Evolutionary conservation across 352 stramenopile genomes (phyloP).

Genomic region (Pythium aristosporum): DNA sequence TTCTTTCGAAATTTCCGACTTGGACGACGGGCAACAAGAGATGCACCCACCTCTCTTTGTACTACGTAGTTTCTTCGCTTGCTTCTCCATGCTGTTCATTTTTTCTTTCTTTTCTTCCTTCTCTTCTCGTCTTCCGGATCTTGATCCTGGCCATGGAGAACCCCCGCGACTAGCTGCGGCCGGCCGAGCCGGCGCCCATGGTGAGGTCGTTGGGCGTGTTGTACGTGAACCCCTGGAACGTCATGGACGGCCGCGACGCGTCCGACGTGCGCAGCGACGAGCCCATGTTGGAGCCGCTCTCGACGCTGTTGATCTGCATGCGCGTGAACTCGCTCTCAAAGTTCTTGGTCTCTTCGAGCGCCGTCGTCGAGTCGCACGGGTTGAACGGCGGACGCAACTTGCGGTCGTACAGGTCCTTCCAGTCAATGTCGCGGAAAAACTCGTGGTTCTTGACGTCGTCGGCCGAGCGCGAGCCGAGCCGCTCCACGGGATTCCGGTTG

Average conservation of each 20-base stretch:
- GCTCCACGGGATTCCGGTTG: constrained; percentile 77
- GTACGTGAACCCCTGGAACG: constrained; percentile 89
- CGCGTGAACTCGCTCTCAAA: constrained; percentile 91
- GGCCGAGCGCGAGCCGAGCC: constrained; percentile 70
- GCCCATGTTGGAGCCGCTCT: constrained; percentile 57
- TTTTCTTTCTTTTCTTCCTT: constrained; percentile 1
- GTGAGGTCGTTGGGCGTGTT: constrained; percentile 87
- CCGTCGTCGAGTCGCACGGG: constrained; percentile 65
- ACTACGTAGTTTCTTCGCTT: constrained; percentile 17
- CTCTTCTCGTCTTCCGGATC: neutral
- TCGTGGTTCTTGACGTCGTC: constrained; percentile 87
- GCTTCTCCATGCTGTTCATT: constrained; percentile 9
- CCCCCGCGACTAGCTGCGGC: constrained; percentile 39
- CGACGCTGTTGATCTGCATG: constrained; percentile 88
- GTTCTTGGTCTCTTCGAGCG: constrained; percentile 83
- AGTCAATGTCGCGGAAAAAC: constrained; percentile 84
- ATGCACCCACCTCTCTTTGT: neutral
- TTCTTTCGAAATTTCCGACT: constrained; percentile 23
- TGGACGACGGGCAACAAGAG: constrained; percentile 1
- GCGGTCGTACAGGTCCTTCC: constrained; percentile 80
- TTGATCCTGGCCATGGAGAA: neutral
- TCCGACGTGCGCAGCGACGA: constrained; percentile 64
- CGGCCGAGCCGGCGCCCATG: constrained; percentile 62
- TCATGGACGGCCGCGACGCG: constrained; percentile 81
- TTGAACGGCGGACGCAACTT: constrained; percentile 87